phyloP scores from a whole-genome alignment of 2,329 filamentous ascomycete species.

The Cladosporium sp. region DNA sequence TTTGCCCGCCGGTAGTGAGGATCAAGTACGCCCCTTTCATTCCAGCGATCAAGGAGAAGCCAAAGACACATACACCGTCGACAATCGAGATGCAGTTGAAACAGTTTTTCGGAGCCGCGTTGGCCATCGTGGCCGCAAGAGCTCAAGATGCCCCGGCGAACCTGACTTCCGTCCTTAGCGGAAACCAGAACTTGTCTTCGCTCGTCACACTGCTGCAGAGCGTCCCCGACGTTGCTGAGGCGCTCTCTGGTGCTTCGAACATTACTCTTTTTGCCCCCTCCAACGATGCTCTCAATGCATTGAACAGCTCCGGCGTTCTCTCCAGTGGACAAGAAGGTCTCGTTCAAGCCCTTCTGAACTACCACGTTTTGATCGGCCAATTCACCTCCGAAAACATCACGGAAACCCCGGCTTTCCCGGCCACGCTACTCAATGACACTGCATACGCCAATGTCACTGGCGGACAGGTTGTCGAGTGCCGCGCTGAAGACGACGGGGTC shows the following conservation, averaged over 20 bases:
- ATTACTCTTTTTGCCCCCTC: slow-evolving; percentile 55
- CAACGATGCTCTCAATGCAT: slow-evolving; percentile 43
- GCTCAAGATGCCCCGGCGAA: slow-evolving; percentile 21
- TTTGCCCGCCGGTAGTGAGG: background rate
- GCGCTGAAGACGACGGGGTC: slow-evolving; percentile 29
- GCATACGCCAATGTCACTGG: slow-evolving; percentile 54
- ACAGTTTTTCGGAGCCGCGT: slow-evolving; percentile 32
- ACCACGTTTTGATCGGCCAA: slow-evolving; percentile 54
- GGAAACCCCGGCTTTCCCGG: slow-evolving; percentile 36
- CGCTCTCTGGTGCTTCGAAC: slow-evolving; percentile 39
- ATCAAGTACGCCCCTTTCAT: background rate
- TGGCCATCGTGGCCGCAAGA: slow-evolving; percentile 30
- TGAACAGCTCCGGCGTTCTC: slow-evolving; percentile 31
- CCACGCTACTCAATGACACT: slow-evolving; percentile 45
- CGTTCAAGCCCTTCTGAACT: slow-evolving; percentile 45
- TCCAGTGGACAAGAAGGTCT: slow-evolving; percentile 29
- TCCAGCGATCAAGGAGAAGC: background rate
- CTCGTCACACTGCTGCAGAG: slow-evolving; percentile 32
- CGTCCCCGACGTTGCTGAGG: slow-evolving; percentile 32
- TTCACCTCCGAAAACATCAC: slow-evolving; percentile 36
- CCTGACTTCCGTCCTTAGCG: slow-evolving; percentile 25
- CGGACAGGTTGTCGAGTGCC: slow-evolving; percentile 51
- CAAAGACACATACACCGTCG: background rate
- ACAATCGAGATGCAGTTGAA: slow-evolving; percentile 34
- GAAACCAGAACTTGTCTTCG: slow-evolving; percentile 29